Evolutionary conservation across 345 rosid genomes (phyloP).

Genomic region (Acer saccharum): DNA sequence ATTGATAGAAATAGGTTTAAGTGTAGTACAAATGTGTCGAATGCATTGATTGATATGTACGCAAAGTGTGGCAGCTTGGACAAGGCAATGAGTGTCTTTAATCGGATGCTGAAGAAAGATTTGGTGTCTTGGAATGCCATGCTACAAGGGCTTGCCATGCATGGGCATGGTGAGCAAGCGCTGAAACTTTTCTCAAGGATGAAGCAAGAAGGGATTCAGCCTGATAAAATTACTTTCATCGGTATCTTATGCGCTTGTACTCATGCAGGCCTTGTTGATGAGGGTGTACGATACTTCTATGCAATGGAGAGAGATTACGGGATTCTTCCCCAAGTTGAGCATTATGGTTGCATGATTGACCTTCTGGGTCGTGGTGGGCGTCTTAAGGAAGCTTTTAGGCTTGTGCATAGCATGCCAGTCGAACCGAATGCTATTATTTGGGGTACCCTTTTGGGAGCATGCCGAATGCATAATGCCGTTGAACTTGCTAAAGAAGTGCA

Average conservation of each 20-base stretch:
- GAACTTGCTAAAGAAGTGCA: too few species aligned
- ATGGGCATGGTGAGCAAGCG: slow-evolving; percentile 72
- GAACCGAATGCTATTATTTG: too few species aligned
- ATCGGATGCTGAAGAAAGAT: slow-evolving; percentile 58
- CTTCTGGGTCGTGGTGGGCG: too few species aligned
- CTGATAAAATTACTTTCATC: slow-evolving; percentile 69
- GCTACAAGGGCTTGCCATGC: slow-evolving; percentile 81
- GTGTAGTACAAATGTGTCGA: slow-evolving; percentile 52
- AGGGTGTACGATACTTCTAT: slow-evolving; percentile 64
- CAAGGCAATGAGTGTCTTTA: slow-evolving; percentile 60
- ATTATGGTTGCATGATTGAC: too few species aligned
- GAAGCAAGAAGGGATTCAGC: slow-evolving; percentile 65
- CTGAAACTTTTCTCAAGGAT: slow-evolving; percentile 66
- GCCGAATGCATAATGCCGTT: too few species aligned
- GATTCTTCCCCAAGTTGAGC: slow-evolving; percentile 41
- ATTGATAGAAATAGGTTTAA: slow-evolving; percentile 43
- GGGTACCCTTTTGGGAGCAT: too few species aligned
- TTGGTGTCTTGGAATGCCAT: slow-evolving; percentile 85
- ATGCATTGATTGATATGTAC: slow-evolving; percentile 86
- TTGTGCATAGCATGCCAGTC: too few species aligned
- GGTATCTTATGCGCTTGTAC: slow-evolving; percentile 52
- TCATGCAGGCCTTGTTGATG: slow-evolving; percentile 73
- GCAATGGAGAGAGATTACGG: slow-evolving; percentile 69
- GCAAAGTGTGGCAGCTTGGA: slow-evolving; percentile 73
- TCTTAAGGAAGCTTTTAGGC: too few species aligned